Conservation (phyloP, 2,329 filamentous ascomycete species). For the Ophiocordyceps unilateralis region DNA sequence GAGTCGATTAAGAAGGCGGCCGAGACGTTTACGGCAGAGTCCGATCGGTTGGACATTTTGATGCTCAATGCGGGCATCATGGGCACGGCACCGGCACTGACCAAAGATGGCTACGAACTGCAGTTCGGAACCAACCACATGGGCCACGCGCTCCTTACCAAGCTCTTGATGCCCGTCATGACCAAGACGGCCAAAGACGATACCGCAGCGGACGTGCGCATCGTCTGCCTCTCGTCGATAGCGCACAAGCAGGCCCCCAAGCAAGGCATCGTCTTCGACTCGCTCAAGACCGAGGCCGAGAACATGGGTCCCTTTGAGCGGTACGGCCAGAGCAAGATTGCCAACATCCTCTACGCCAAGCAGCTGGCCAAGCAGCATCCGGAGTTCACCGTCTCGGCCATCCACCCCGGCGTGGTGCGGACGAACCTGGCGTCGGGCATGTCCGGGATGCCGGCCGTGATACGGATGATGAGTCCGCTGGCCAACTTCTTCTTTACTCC, state of each 20-base stretch:
- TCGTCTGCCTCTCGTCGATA: slow-evolving; percentile 12
- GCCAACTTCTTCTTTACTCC: slow-evolving; percentile 6
- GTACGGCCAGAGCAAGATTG: slow-evolving; percentile 15
- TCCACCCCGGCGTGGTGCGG: slow-evolving; percentile 12
- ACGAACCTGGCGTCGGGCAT: slow-evolving; percentile 10
- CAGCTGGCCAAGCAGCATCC: slow-evolving; percentile 10
- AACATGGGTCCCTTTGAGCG: slow-evolving; percentile 7
- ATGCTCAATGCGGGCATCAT: slow-evolving; percentile 30
- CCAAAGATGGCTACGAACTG: slow-evolving; percentile 28
- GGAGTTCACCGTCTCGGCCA: slow-evolving; percentile 8
- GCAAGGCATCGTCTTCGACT: slow-evolving; percentile 13
- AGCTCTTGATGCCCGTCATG: slow-evolving; percentile 16
- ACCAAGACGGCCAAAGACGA: slow-evolving; percentile 8
- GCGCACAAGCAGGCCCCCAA: slow-evolving; percentile 8
- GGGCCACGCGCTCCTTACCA: slow-evolving; percentile 26
- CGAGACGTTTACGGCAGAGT: slow-evolving; percentile 14
- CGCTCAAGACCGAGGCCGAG: slow-evolving; percentile 8
- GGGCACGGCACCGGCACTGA: slow-evolving; percentile 16
- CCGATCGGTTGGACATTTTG: slow-evolving; percentile 23
- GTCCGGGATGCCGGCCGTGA: slow-evolving; percentile 1
- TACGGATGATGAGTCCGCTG: slow-evolving; percentile 4
- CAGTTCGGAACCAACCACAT: slow-evolving; percentile 33
- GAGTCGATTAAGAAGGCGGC: slow-evolving; percentile 24
- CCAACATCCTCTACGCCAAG: slow-evolving; percentile 12
- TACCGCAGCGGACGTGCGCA: slow-evolving; percentile 10